These are phyloP conservation scores for Centrapalus pauciflorus DNA, from an alignment of 129 eudicot genomes.

Conservation along the genomic window DNA sequence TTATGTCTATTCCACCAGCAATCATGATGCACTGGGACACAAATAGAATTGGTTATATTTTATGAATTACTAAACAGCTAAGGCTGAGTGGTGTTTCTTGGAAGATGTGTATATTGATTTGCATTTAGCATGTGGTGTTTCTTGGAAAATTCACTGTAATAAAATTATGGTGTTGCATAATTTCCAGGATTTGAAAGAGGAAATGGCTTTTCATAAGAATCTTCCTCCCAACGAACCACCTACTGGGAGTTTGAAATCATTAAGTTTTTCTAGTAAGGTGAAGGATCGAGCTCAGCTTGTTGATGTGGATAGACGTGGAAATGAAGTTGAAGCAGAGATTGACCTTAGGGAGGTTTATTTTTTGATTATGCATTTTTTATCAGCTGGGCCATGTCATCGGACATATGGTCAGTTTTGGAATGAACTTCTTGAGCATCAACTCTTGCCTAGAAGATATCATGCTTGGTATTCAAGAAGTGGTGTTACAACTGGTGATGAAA, in stretches of 20 bases:
- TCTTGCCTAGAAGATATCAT: conserved; percentile 91
- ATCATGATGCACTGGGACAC: neutral
- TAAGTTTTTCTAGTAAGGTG: conserved; percentile 48
- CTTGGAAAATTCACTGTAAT: neutral
- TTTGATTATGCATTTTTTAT: conserved; percentile 90
- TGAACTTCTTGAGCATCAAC: conserved; percentile 93
- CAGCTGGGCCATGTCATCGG: conserved; percentile 93
- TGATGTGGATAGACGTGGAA: conserved; percentile 35
- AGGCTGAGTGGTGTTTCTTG: neutral
- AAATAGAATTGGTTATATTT: neutral
- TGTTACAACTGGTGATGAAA: conserved; percentile 71
- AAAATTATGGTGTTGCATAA: neutral
- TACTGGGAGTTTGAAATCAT: conserved; percentile 44
- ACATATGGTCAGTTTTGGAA: conserved; percentile 96
- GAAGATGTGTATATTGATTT: neutral
- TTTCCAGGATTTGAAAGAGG: conserved; percentile 35
- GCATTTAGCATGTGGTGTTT: neutral
- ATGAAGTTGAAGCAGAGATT: conserved; percentile 51
- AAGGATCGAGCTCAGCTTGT: conserved; percentile 44
- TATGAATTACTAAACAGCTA: neutral
- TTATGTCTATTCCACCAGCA: neutral
- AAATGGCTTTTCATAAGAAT: conserved; percentile 82
- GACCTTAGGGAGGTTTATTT: conserved; percentile 88
- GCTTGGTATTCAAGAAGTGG: conserved; percentile 97
- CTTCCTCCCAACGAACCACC: conserved; percentile 48